Percentiles rank a stretch among this genome's conserved stretches.
These are phyloP conservation scores for Leishmania aethiopica DNA, from an alignment of 208 protist genomes.

Conservation along the genomic window DNA sequence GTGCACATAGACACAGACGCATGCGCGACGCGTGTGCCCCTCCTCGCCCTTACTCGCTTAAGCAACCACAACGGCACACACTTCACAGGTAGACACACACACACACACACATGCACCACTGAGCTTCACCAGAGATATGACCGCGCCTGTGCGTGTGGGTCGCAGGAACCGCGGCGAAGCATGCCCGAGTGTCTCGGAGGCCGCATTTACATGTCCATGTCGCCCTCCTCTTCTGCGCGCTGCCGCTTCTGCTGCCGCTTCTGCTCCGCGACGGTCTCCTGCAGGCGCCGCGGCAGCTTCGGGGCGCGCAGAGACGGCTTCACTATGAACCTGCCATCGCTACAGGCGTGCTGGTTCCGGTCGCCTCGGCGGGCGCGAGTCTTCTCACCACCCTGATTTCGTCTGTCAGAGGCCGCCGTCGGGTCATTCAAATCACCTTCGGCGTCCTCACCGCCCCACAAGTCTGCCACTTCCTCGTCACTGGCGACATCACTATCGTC, in stretches of 20 bases:
- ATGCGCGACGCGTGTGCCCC: background rate
- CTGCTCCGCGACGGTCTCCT: constrained; percentile 24
- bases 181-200: background rate
- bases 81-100: background rate
- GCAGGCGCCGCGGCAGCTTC: constrained; percentile 57
- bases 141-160: background rate
- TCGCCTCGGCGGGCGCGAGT: background rate
- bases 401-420: constrained; percentile 17
- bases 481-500: background rate
- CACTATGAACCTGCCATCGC: constrained; percentile 56
- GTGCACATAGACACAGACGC: background rate
- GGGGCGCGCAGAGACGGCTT: constrained; percentile 53
- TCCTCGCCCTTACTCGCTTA: background rate
- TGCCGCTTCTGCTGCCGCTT: constrained; percentile 31
- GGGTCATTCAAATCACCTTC: constrained; percentile 28
- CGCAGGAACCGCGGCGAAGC: background rate
- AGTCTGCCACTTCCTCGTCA: constrained; percentile 24
- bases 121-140: background rate
- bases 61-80: background rate
- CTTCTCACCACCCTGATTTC: background rate
- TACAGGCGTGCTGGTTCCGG: background rate
- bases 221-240: constrained; percentile 21
- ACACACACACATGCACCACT: background rate
- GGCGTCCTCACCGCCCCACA: constrained; percentile 27
- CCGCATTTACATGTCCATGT: background rate